Conservation (phyloP, 2,329 filamentous ascomycete genomes). For the Ophiognomonia clavigignenti-juglandacearum region DNA sequence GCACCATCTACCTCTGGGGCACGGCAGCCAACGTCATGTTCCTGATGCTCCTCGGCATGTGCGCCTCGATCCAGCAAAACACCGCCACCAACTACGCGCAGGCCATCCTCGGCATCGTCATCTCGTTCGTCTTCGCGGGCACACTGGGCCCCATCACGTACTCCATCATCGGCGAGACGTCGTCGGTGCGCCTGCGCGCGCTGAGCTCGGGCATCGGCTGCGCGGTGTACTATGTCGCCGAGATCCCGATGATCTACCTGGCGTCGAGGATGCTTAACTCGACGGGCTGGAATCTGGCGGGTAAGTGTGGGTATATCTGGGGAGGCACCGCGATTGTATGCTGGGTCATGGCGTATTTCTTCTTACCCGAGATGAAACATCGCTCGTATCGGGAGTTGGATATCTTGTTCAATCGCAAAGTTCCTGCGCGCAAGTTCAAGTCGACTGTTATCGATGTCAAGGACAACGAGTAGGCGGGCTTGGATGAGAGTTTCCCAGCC, state of each 20-base stretch:
- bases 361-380: slow-evolving; percentile 38
- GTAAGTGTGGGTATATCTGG: slow-evolving; percentile 45
- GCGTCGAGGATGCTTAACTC: slow-evolving; percentile 57
- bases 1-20: slow-evolving; percentile 61
- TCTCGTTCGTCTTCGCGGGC: slow-evolving; percentile 60
- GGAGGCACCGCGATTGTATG: slow-evolving; percentile 36
- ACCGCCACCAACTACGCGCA: slow-evolving; percentile 45
- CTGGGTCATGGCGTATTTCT: slow-evolving; percentile 36
- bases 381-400: slow-evolving; percentile 40
- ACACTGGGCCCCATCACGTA: slow-evolving; percentile 60
- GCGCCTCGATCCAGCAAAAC: slow-evolving; percentile 42
- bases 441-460: slow-evolving; percentile 35
- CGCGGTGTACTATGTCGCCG: slow-evolving; percentile 57
- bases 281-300: slow-evolving; percentile 35
- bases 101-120: slow-evolving; percentile 58
- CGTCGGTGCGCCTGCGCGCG: slow-evolving; percentile 58
- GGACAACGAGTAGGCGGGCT: slow-evolving; percentile 34
- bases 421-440: slow-evolving; percentile 39
- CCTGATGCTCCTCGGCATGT: slow-evolving; percentile 55
- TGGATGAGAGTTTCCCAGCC: too few relatives aligned
- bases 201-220: slow-evolving; percentile 63
- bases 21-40: slow-evolving; percentile 47
- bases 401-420: slow-evolving; percentile 37
- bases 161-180: slow-evolving; percentile 65
- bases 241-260: slow-evolving; percentile 63